Conservation (phyloP, 345 rosid genomes). For the Syzygium aqueum region DNA sequence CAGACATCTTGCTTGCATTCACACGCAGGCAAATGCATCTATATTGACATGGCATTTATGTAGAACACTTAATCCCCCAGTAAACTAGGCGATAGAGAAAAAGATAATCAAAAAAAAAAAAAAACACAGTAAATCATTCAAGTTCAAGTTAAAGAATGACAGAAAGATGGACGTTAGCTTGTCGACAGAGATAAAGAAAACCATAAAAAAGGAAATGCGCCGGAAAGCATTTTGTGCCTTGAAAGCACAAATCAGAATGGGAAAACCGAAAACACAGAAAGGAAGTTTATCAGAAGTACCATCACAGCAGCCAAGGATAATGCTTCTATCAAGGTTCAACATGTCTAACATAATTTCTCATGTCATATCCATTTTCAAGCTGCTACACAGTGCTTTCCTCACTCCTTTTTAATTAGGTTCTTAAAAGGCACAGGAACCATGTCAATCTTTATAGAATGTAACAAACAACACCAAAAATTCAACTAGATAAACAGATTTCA, state of each 20-base stretch:
- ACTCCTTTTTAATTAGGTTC: background rate
- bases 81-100: background rate
- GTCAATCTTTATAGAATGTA: background rate
- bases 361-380: background rate
- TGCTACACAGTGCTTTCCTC: background rate
- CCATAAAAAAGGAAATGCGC: background rate
- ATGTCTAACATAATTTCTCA: background rate
- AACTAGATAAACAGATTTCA: background rate
- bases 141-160: background rate
- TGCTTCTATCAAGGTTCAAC: background rate
- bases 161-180: background rate
- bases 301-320: background rate
- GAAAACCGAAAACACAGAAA: background rate
- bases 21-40: background rate
- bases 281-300: background rate
- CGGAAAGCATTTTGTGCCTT: background rate
- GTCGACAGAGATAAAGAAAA: background rate
- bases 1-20: background rate
- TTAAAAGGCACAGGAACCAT: background rate
- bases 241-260: background rate
- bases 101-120: background rate
- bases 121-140: background rate
- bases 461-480: background rate
- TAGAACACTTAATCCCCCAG: background rate
- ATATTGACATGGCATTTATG: background rate